phyloP scores from a whole-genome alignment of 192 early-diverging fungal species.

The Coemansia sp. region DNA sequence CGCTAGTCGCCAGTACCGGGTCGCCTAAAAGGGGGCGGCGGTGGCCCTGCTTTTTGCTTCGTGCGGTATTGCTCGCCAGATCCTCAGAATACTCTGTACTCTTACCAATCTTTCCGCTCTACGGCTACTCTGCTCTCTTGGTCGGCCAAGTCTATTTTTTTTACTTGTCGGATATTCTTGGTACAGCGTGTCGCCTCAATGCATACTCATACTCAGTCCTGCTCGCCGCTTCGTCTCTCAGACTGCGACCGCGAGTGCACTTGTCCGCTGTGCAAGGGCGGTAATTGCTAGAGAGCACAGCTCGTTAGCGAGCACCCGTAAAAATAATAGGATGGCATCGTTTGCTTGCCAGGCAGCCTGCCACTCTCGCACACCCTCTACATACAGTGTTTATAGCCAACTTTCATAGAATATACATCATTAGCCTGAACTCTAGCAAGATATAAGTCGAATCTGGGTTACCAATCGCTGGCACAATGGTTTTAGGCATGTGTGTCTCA shows the following conservation, averaged over 20 bases:
- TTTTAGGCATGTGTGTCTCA: neutral
- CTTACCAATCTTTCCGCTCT: neutral
- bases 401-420: conserved; percentile 2
- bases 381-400: conserved; percentile 5
- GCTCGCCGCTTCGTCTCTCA: neutral
- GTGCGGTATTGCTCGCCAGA: neutral
- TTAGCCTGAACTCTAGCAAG: neutral
- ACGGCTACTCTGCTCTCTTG: neutral
- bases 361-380: conserved; percentile 1
- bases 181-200: neutral
- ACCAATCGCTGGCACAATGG: neutral
- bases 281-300: neutral
- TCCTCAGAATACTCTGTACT: neutral
- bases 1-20: neutral
- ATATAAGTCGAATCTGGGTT: neutral
- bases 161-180: too few species aligned
- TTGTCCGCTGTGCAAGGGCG: conserved; percentile 5
- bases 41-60: too few species aligned
- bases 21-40: neutral
- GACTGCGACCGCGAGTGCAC: conserved; percentile 8
- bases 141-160: neutral
- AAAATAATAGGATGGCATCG: conserved; percentile 3
- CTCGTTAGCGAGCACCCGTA: neutral
- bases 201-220: neutral
- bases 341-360: too few species aligned